phyloP scores from a whole-genome alignment of 257 asterid genomes.

The Solanum bulbocastanum region DNA sequence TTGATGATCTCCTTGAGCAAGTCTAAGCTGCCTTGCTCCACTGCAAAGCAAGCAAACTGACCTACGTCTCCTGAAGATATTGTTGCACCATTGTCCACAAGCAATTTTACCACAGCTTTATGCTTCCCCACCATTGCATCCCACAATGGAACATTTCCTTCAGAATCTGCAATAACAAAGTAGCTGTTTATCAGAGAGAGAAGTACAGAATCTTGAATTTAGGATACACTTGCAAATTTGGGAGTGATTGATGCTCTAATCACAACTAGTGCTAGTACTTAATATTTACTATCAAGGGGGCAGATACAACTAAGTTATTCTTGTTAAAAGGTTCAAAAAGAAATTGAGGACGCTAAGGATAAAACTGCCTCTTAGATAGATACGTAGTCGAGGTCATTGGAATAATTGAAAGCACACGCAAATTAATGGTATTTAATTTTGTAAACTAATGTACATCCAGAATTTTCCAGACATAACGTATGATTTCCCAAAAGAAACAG shows the following conservation, averaged over 20 bases:
- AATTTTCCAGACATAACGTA: background rate
- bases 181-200: background rate
- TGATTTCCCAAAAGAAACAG: background rate
- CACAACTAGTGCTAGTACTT: background rate
- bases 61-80: constrained; percentile 59
- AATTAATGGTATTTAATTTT: background rate
- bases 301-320: background rate
- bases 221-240: background rate
- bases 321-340: background rate
- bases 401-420: background rate
- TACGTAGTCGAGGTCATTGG: background rate
- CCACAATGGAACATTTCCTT: constrained; percentile 76
- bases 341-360: background rate
- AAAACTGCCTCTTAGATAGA: background rate
- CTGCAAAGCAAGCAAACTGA: constrained; percentile 51
- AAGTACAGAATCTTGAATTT: background rate
- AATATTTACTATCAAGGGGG: background rate
- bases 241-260: background rate
- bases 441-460: background rate
- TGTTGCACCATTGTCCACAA: constrained; percentile 49
- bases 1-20: constrained; percentile 44
- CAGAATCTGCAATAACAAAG: constrained; percentile 18
- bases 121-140: constrained; percentile 59
- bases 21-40: constrained; percentile 45
- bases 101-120: constrained; percentile 29